Evolutionary conservation across 768 basidiomycete genomes (phyloP), one percentile per base, ranked within the genome.

Genomic region (Tylopilus sp.): DNA sequence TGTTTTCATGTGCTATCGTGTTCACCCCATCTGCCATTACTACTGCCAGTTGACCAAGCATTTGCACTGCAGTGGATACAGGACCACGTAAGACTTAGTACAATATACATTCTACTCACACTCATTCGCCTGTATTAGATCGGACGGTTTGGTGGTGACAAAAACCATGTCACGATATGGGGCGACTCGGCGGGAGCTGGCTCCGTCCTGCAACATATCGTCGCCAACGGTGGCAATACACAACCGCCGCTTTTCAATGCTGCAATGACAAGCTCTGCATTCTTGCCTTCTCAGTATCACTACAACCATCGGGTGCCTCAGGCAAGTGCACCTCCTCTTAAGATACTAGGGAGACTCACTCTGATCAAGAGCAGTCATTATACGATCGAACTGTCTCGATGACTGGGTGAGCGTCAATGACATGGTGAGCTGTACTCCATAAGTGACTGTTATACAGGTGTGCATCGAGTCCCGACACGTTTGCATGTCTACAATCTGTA

Each of bases 21-120:
- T n/a, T n/a, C n/a, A n/a, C n/a, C n/a, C n/a, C n/a, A n/a, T n/a
- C n/a, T n/a, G n/a, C n/a, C n/a, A n/a, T n/a, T n/a, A n/a, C n/a
- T n/a, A n/a, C n/a, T 2, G 25, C 26, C 17, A 72, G 71, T 73
- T 13, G 71, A 73, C 44, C 71, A 71, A 41, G 41, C 53, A 0
- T 67, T 68, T 49, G 70, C 70, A 20, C 47, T 73, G 1, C 40
- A 56, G 21, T 73, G 71, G 71, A 62, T 72, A 0, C 71, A 73
- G 26, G 47, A 60, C 18, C 46, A 71, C 30, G 71, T 73, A 56
- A 1, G 56, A 7, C 30, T 41, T 12, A 2, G 39, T n/a, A n/a
- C 12, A 3, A 1, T 35, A 17, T 44, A 11, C 21, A 10, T 6
- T 18, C 3, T 4, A 10, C 12, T 2, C 3, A 26, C 9, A 8